Base-by-base conservation (phyloP, 345 rosid species). In the Jatropha curcas region DNA sequence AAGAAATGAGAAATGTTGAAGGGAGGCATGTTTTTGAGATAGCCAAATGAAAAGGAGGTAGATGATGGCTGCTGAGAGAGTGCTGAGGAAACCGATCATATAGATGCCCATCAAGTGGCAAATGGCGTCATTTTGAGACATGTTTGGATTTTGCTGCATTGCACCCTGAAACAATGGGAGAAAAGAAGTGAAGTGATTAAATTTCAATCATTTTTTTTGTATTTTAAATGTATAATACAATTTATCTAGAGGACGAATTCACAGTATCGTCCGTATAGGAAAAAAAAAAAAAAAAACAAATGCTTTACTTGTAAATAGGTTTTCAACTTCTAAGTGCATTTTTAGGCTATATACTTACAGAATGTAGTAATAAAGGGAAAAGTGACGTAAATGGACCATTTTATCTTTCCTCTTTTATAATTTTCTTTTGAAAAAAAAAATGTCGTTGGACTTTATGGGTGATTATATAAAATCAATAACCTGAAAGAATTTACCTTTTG, bases 21-120 rank as follows among this genome's bases (percentile, higher is more conserved):
- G 63, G 59, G 93, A 87, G 48, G 79, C 74, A 51, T 81, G 71
- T 24, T 61, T 79, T 64, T 70, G 74, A 34, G 79, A 75, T 22
- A 80, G 51, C 82, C 76, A 63, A 48, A 82, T 79, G 83, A 80
- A 82, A 59, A 85, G 60, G 68, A 82, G 64, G 77, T 83, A 89
- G 51, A 79, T 27, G 20, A 77, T 69, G 11, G 88, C 89, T 37
- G 89, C 86, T 1, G 93, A 84, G 35, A 89, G 41, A 46, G 86
- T 80, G 80, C 91, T 80, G 69, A 87, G 86, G 55, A 89, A 74
- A 46, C 91, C 83, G 37, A 86, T 79, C 45, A 77, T 30, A 73
- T 89, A 89, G 68, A 89, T 82, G 65, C 93, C 91, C 37, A 84
- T 43, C 71, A 87, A 84, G 39, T 87, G 88, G 31, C 46, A 68